phyloP scores from a whole-genome alignment of 345 rosid genomes.

The Raphanus raphanistrum region DNA sequence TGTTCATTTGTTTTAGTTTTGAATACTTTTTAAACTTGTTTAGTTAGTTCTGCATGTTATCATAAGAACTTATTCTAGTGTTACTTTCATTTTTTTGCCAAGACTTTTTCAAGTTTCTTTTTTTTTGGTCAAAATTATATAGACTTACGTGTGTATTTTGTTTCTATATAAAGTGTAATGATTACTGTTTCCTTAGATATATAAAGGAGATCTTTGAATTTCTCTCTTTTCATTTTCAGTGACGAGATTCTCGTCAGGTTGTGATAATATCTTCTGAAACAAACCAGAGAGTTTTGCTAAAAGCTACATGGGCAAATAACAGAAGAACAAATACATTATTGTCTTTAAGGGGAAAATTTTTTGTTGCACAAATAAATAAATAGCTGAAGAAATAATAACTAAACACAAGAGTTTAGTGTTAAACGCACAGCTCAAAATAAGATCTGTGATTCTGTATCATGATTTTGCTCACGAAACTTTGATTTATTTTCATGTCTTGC shows the following conservation, averaged over 20 bases:
- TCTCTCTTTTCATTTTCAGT: constrained; percentile 42
- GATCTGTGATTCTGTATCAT: not conserved
- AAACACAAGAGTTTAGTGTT: not conserved
- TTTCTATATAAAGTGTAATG: constrained; percentile 12
- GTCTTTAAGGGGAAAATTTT: not conserved
- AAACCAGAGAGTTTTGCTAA: constrained; percentile 15
- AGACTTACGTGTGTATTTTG: constrained; percentile 11
- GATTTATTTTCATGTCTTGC: not conserved
- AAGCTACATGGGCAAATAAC: not conserved
- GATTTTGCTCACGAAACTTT: not conserved
- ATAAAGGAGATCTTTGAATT: constrained; percentile 10
- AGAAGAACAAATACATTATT: not conserved
- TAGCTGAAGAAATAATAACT: not conserved
- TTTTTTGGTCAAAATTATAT: constrained; percentile 3
- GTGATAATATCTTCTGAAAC: constrained; percentile 45
- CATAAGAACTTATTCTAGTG: not conserved
- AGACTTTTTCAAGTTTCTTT: not conserved
- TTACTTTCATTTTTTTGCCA: not conserved
- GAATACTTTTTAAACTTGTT: not conserved
- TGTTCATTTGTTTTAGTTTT: not conserved
- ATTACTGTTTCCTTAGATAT: constrained; percentile 23
- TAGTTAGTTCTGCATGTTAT: not conserved
- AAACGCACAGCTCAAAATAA: not conserved
- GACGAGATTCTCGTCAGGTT: constrained; percentile 46
- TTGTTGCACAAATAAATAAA: not conserved